Evolutionary conservation across 1,284 basidiomycete species (phyloP), one percentile per base, ranked within the genome.

Genomic region (Pseudozyma pruni): DNA sequence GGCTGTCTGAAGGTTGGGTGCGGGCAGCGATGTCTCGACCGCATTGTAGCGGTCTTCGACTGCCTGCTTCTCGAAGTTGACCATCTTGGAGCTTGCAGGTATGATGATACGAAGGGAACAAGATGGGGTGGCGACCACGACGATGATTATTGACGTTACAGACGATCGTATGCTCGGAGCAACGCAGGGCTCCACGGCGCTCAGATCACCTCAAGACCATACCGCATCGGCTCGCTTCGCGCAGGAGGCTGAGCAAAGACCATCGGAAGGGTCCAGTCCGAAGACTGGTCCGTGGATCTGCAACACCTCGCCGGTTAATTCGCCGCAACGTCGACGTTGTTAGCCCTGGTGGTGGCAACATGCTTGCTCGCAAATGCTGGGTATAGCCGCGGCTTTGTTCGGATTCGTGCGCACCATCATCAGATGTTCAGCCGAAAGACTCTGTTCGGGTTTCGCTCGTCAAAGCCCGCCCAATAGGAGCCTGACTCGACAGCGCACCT

Each of bases 21-120:
- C 27, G 2, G 56, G 62, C 8, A 59, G 52, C 34, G 56, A 35
- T 8, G 49, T 14, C 9, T 52, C 52, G 53, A 52, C 39, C 31
- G 63, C 63, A 45, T 67, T 56, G 52, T 60, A 67, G 56, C 57
- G 57, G 23, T 52, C 44, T 35, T 67, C 39, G 22, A 52, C 14
- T 29, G 35, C 34, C 37, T 60, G 47, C 48, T 60, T 67, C 25
- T 67, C 63, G 27, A 40, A 25, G 9, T 14, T 22, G 25, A 34
- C 56, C 63, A 67, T 67, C 33, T 20, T 56, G 44, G 25, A 27
- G n/a, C n/a, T n/a, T n/a, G n/a, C n/a, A n/a, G n/a, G n/a, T 9
- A 37, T 31, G 20, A 11, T 40, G 31, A 29, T 22, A 37, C 10
- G 42, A 27, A 37, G 8, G 17, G 23, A n/a, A 10, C 25, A 38